These are phyloP conservation scores for Aspergillus pseudoglaucus DNA, from an alignment of 2,329 filamentous ascomycete genomes.

Conservation along the genomic window DNA sequence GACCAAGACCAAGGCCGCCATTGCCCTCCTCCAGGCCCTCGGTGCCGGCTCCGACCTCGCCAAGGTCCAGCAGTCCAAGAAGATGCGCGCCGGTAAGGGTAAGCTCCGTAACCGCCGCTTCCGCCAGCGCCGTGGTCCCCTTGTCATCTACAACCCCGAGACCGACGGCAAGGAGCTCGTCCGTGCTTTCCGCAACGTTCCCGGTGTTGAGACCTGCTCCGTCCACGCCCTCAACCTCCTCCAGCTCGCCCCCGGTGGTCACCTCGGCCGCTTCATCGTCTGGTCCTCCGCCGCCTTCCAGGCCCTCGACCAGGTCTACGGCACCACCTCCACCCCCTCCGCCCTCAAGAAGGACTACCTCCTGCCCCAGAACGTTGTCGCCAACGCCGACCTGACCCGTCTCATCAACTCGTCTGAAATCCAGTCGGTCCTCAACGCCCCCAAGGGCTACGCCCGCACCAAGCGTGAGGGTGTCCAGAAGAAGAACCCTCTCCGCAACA, in stretches of 20 bases:
- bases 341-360: constrained; percentile 99
- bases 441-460: constrained; percentile 82
- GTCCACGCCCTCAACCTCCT: constrained; percentile 96
- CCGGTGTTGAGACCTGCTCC: constrained; percentile 92
- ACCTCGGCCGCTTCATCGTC: constrained; percentile 97
- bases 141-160: constrained; percentile 95
- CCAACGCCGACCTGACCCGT: constrained; percentile 91
- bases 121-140: constrained; percentile 94
- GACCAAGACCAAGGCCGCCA: constrained; percentile 81
- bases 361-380: constrained; percentile 83
- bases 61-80: constrained; percentile 95
- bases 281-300: constrained; percentile 97
- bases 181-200: constrained; percentile 95
- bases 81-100: constrained; percentile 97
- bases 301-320: constrained; percentile 95
- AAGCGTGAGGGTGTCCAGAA: constrained; percentile 92
- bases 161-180: constrained; percentile 91
- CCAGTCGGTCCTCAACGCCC: constrained; percentile 87
- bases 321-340: constrained; percentile 80
- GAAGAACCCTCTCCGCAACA: constrained; percentile 99
- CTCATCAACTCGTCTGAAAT: constrained; percentile 99
- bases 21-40: constrained; percentile 80
- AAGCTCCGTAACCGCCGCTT: constrained; percentile 95
- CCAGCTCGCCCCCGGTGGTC: constrained; percentile 96
- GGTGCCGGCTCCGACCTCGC: constrained; percentile 85